Percentiles rank a stretch among this genome's conserved stretches.
phyloP scores from a whole-genome alignment of 371 early-diverging fungal genomes.

The Rhizopus arrhizus region DNA sequence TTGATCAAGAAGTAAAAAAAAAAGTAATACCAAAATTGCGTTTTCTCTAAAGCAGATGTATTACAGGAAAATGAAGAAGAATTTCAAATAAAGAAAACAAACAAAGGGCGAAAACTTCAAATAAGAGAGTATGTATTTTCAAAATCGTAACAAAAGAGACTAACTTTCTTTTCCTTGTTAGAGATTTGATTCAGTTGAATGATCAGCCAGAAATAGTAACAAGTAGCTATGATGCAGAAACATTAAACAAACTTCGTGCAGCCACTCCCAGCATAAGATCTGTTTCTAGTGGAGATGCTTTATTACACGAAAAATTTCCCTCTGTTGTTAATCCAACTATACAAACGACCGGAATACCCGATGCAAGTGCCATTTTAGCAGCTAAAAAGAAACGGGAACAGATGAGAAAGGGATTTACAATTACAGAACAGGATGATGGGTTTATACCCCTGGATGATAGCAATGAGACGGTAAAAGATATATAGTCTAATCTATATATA shows the following conservation, averaged over 20 bases:
- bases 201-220: conserved; percentile 10
- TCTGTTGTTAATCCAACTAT: conserved; percentile 29
- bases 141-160: conserved; percentile 3
- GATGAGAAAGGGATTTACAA: conserved; percentile 37
- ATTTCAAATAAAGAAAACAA: conserved; percentile 43
- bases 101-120: conserved; percentile 30
- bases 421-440: conserved; percentile 41
- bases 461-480: conserved; percentile 6
- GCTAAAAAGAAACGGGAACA: conserved; percentile 60
- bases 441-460: conserved; percentile 38
- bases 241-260: conserved; percentile 36
- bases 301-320: conserved; percentile 51
- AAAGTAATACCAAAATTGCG: background rate
- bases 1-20: conserved; percentile 30
- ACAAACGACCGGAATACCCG: conserved; percentile 38
- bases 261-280: conserved; percentile 41
- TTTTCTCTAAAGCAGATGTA: conserved; percentile 1
- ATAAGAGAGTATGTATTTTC: conserved; percentile 19
- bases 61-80: conserved; percentile 23
- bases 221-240: conserved; percentile 32
- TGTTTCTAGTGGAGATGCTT: conserved; percentile 26
- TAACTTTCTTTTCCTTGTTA: background rate
- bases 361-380: conserved; percentile 51
- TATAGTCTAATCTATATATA: background rate
- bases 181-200: conserved; percentile 4